Evolutionary conservation across 208 protist genomes (phyloP).

Genomic region (Leishmania aethiopica): DNA sequence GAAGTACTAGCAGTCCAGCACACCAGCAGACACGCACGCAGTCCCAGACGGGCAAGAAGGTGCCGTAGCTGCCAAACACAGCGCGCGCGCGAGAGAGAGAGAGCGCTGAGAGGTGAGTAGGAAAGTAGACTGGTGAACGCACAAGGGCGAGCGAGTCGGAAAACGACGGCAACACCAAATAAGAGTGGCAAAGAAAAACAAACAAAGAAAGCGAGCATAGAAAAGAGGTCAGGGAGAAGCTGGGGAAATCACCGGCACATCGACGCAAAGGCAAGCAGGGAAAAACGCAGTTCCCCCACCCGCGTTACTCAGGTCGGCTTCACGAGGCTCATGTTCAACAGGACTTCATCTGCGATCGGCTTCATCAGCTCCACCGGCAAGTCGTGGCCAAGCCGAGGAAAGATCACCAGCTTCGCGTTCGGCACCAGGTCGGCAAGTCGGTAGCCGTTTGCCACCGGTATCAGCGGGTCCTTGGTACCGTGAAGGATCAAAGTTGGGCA

Average conservation of each 20-base stretch:
- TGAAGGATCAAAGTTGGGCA: slow-evolving; percentile 70
- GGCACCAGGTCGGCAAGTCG: slow-evolving; percentile 52
- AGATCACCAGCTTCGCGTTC: slow-evolving; percentile 69
- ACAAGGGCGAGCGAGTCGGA: background rate
- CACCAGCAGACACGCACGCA: background rate
- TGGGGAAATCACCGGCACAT: background rate
- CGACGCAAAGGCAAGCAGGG: background rate
- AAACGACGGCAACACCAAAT: background rate
- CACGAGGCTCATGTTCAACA: slow-evolving; percentile 44
- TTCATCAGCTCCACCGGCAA: slow-evolving; percentile 42
- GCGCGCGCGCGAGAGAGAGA: background rate
- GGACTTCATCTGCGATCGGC: slow-evolving; percentile 52
- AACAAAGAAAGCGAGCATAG: background rate
- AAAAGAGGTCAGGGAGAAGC: background rate
- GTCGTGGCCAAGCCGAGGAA: slow-evolving; percentile 64
- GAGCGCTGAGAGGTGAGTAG: background rate
- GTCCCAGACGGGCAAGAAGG: background rate
- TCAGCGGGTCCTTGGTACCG: slow-evolving; percentile 59
- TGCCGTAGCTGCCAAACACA: background rate
- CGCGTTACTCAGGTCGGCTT: background rate
- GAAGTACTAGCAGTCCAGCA: background rate
- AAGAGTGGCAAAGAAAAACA: background rate
- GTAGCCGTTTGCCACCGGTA: slow-evolving; percentile 68
- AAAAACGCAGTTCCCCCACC: background rate
- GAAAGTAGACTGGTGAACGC: background rate